A percentile compares a stretch with the other conserved stretches of the same genome.
phyloP scores from a whole-genome alignment of 352 stramenopile species.

The Phytophthora cryptogea region DNA sequence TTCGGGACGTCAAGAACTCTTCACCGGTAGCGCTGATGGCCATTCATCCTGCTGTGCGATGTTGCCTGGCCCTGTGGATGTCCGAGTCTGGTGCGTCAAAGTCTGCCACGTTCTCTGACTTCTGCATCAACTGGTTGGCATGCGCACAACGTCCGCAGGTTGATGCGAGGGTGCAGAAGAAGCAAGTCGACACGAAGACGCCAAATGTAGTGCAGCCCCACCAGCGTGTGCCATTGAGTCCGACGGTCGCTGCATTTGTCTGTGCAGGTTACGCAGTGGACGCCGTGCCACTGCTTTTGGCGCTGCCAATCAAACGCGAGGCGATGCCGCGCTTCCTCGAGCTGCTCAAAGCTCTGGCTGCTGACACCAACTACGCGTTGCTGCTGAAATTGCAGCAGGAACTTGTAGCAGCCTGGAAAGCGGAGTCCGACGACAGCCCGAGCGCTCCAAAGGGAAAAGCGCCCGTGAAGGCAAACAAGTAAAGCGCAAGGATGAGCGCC shows the following conservation, averaged over 20 bases:
- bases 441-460: constrained; percentile 6
- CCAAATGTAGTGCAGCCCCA: neutral
- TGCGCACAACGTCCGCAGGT: constrained; percentile 30
- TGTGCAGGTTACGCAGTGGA: constrained; percentile 31
- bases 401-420: constrained; percentile 21
- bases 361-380: constrained; percentile 29
- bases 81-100: constrained; percentile 15
- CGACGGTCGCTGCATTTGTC: constrained; percentile 24
- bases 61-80: constrained; percentile 28
- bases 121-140: constrained; percentile 34
- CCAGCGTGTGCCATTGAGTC: constrained; percentile 21
- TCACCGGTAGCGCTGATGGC: constrained; percentile 9
- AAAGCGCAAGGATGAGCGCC: no score
- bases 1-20: constrained; percentile 22
- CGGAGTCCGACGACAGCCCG: constrained; percentile 17
- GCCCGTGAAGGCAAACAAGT: constrained; percentile 14
- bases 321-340: constrained; percentile 26
- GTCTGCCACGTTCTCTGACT: constrained; percentile 21
- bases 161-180: constrained; percentile 4
- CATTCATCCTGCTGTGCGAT: constrained; percentile 21
- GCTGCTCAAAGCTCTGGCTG: constrained; percentile 25
- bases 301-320: constrained; percentile 24
- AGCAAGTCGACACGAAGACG: neutral
- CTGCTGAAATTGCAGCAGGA: constrained; percentile 31
- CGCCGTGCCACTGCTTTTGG: constrained; percentile 27